Conservation (phyloP, 73 alveolate genomes). For the Stentor coeruleus region DNA sequence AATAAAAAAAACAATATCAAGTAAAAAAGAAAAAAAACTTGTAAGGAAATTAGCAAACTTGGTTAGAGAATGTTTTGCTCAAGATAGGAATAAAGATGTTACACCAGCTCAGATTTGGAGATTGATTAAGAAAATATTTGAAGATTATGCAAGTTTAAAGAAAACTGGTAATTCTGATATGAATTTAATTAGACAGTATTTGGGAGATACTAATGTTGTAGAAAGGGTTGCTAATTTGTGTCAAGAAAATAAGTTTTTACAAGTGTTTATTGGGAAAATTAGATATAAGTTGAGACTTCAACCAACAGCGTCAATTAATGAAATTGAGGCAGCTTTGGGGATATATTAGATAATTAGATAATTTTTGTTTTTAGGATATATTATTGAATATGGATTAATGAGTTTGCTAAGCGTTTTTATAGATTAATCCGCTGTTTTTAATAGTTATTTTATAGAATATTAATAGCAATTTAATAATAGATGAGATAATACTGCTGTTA, state of each 20-base stretch:
- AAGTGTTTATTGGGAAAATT: not conserved
- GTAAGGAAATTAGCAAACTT: not conserved
- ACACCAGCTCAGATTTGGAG: not conserved
- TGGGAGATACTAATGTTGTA: not conserved
- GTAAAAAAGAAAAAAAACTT: not conserved
- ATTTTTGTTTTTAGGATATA: too few relatives aligned
- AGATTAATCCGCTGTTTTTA: too few relatives aligned
- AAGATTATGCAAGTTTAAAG: not conserved
- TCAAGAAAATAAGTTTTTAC: not conserved
- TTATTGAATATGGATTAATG: too few relatives aligned
- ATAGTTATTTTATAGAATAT: too few relatives aligned
- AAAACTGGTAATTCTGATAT: not conserved
- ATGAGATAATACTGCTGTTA: too few relatives aligned
- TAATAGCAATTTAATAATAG: too few relatives aligned
- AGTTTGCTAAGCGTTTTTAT: too few relatives aligned
- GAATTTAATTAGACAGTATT: not conserved
- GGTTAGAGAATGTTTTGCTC: not conserved
- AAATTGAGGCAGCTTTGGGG: not conserved
- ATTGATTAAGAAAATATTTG: not conserved
- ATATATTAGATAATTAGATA: too few relatives aligned
- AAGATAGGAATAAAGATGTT: not conserved
- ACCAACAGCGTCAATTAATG: not conserved
- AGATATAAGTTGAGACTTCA: not conserved
- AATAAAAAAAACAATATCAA: not conserved
- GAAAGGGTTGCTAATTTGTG: not conserved